phyloP scores from a whole-genome alignment of 441 rosid genomes.

The Jatropha podagrica region DNA sequence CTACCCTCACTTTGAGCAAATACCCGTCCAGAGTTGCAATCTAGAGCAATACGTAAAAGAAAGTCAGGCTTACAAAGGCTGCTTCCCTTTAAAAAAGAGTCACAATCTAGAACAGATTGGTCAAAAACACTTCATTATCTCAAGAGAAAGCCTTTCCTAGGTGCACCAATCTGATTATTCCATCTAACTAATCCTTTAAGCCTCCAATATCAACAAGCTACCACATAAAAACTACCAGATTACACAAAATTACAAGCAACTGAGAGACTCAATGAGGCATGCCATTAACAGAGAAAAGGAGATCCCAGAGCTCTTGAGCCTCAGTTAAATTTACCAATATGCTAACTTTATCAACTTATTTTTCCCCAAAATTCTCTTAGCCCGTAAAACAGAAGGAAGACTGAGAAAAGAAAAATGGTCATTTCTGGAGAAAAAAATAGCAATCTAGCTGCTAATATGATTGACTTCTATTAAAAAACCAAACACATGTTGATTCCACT shows the following conservation, averaged over 20 bases:
- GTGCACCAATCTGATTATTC: not conserved
- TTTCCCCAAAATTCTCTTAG: not conserved
- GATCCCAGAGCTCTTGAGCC: not conserved
- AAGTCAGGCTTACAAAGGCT: not conserved
- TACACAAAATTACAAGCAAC: not conserved
- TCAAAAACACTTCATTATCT: not conserved
- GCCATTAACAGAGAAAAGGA: slow-evolving; percentile 4
- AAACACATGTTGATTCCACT: not conserved
- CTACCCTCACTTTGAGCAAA: not conserved
- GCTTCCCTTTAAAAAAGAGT: not conserved
- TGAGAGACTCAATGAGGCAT: not conserved
- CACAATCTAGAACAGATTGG: not conserved
- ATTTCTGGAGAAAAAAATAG: not conserved
- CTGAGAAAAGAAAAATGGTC: not conserved
- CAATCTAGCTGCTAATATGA: not conserved
- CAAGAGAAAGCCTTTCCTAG: not conserved
- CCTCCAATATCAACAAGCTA: not conserved
- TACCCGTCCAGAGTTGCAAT: not conserved
- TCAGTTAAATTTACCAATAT: not conserved
- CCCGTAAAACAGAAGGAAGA: not conserved
- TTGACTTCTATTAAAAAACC: not conserved
- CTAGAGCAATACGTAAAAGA: not conserved
- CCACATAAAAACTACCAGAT: not conserved
- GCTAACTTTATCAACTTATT: not conserved
- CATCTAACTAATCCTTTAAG: not conserved